phyloP scores from a whole-genome alignment of 1,284 basidiomycete species.

The Moniliella sp. region DNA sequence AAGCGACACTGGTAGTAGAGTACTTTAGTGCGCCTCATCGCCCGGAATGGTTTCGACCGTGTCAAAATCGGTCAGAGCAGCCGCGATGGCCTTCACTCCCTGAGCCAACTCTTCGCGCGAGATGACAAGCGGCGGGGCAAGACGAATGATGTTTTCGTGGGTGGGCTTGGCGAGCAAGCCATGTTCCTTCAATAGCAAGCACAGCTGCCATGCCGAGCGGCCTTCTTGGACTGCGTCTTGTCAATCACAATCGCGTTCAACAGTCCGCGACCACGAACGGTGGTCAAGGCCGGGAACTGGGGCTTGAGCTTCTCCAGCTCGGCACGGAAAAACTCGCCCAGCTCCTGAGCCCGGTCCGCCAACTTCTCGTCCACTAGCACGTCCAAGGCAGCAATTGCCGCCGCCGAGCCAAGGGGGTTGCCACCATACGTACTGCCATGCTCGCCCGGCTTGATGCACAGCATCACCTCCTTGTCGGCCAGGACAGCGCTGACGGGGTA shows the following conservation, averaged over 20 bases:
- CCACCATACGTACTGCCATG: conserved; percentile 67
- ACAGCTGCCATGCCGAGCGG: conserved; percentile 82
- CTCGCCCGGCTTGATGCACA: conserved; percentile 83
- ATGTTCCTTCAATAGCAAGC: conserved; percentile 68
- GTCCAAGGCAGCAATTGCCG: conserved; percentile 68
- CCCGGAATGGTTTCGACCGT: conserved; percentile 21
- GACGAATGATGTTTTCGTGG: conserved; percentile 83
- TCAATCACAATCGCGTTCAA: conserved; percentile 88
- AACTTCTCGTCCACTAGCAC: conserved; percentile 72
- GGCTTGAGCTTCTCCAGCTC: conserved; percentile 21
- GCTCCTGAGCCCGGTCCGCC: conserved; percentile 50
- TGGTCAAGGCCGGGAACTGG: conserved; percentile 43
- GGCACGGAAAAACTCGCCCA: conserved; percentile 55
- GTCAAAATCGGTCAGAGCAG: conserved; percentile 61
- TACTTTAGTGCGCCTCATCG: no score
- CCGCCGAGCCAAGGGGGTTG: conserved; percentile 83
- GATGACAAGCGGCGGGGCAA: conserved; percentile 85
- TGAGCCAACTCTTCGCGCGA: conserved; percentile 57
- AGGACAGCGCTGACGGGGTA: conserved; percentile 91
- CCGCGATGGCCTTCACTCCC: conserved; percentile 54
- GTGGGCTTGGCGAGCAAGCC: conserved; percentile 87
- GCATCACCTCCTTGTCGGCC: conserved; percentile 70
- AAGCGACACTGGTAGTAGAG: no score
- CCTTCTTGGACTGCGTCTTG: conserved; percentile 52
- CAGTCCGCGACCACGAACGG: conserved; percentile 63